Conservation (phyloP, 257 asterid genomes). For the Salvia hispanica region DNA sequence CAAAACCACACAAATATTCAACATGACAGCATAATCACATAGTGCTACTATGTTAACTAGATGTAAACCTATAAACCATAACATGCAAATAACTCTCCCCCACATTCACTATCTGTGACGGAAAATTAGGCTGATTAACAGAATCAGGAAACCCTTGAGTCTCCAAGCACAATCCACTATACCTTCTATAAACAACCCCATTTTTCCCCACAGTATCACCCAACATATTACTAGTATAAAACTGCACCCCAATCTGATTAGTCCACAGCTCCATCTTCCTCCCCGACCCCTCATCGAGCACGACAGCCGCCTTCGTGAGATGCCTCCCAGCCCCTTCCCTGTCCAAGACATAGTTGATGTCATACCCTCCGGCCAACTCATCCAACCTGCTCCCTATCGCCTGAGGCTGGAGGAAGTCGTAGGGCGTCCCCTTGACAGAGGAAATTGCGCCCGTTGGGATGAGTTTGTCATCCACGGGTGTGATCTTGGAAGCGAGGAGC, state of each 20-base stretch:
- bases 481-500: slow-evolving; percentile 53
- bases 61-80: slow-evolving; percentile 77
- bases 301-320: slow-evolving; percentile 52
- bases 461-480: slow-evolving; percentile 61
- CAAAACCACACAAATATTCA: background rate
- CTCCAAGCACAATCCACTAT: slow-evolving; percentile 73
- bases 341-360: slow-evolving; percentile 74
- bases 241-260: slow-evolving; percentile 76
- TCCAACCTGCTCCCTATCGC: slow-evolving; percentile 49
- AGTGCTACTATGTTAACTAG: slow-evolving; percentile 15
- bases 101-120: slow-evolving; percentile 71
- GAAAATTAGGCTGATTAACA: slow-evolving; percentile 74
- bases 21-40: background rate
- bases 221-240: slow-evolving; percentile 72
- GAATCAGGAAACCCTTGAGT: slow-evolving; percentile 90
- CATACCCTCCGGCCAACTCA: slow-evolving; percentile 58
- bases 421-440: slow-evolving; percentile 56
- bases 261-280: slow-evolving; percentile 85
- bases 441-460: slow-evolving; percentile 72
- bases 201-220: slow-evolving; percentile 49
- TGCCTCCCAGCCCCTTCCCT: slow-evolving; percentile 30
- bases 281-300: slow-evolving; percentile 52
- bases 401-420: slow-evolving; percentile 56
- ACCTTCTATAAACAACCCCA: slow-evolving; percentile 49
- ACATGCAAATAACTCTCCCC: slow-evolving; percentile 58